Conservation (phyloP, 2,329 filamentous ascomycete genomes). For the Reticulascus tulasneorum region DNA sequence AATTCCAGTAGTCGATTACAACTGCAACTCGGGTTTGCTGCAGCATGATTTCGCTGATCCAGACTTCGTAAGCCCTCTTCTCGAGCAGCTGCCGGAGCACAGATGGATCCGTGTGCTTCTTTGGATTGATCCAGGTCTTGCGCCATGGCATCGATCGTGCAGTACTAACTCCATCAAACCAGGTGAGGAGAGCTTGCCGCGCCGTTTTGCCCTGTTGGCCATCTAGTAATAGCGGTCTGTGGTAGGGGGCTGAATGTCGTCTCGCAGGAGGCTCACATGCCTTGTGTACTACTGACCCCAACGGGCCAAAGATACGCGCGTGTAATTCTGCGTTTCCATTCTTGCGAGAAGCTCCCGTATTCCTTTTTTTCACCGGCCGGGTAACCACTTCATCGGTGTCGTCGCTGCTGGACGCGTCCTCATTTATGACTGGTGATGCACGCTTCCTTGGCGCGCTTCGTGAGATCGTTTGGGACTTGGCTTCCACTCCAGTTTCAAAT, state of each 20-base stretch:
- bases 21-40: conserved; percentile 62
- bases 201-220: conserved; percentile 21
- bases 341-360: conserved; percentile 2
- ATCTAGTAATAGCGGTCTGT: conserved; percentile 45
- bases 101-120: conserved; percentile 18
- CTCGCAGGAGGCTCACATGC: conserved; percentile 8
- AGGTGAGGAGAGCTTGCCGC: conserved; percentile 38
- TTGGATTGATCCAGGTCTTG: conserved; percentile 51
- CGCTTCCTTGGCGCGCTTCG: conserved; percentile 2
- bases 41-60: conserved; percentile 65
- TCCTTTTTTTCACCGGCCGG: conserved; percentile 8
- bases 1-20: conserved; percentile 60
- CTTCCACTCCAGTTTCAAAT: conserved; percentile 5
- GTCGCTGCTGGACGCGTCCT: conserved; percentile 1
- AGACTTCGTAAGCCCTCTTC: conserved; percentile 59
- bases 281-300: neutral
- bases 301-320: conserved; percentile 1
- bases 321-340: conserved; percentile 2
- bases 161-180: conserved; percentile 47
- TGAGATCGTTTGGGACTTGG: neutral
- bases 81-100: conserved; percentile 41
- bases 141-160: conserved; percentile 56
- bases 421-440: conserved; percentile 3
- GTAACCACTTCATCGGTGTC: conserved; percentile 4
- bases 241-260: conserved; percentile 39